Evolutionary conservation across 768 basidiomycete genomes (phyloP), one percentile per base, ranked within the genome.

Genomic region (Hysterangium stoloniferum): DNA sequence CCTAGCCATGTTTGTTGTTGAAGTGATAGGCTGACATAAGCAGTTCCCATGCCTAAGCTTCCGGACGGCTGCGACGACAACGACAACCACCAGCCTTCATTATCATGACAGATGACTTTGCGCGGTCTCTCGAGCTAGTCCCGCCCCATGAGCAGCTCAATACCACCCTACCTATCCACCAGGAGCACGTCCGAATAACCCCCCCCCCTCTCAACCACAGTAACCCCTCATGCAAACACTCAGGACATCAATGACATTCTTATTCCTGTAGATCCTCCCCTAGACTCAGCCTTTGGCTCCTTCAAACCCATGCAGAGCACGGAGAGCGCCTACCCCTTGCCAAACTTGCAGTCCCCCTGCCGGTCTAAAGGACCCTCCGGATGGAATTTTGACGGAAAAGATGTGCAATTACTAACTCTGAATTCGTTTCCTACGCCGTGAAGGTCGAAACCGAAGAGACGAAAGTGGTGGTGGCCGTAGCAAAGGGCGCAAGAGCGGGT

Each of bases 381-480:
- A 53, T 89, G 87, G 87, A 79, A 74, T 58, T 84, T 86, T 62
- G 79, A 87, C 62, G 80, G 84, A 54, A 48, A 56, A 34, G 78
- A 77, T 46, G 61, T 76, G 54, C 73, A 71, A 42, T 60, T 71
- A 25, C 45, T 58, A n/a, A n/a, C n/a, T n/a, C n/a, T n/a, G 59
- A 55, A 32, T 60, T 52, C 55, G 62, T 2, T 81, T 79, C n/a
- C n/a, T n/a, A 38, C 13, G 20, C 36, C 51, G 52, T 6, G 57
- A 53, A 45, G 55, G 57, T 45, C 54, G 67, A 48, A 62, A 58
- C 28, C 49, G 40, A 50, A 33, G 33, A 64, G 62, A 43, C 59
- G 68, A 62, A 73, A 71, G 52, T 88, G 84, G 84, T 84, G 72
- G 62, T 92, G 88, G 86, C 87, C 88, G 40, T 92, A 90, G 89